Conservation (phyloP, 331 rosid genomes). For the Quercus lobata region DNA sequence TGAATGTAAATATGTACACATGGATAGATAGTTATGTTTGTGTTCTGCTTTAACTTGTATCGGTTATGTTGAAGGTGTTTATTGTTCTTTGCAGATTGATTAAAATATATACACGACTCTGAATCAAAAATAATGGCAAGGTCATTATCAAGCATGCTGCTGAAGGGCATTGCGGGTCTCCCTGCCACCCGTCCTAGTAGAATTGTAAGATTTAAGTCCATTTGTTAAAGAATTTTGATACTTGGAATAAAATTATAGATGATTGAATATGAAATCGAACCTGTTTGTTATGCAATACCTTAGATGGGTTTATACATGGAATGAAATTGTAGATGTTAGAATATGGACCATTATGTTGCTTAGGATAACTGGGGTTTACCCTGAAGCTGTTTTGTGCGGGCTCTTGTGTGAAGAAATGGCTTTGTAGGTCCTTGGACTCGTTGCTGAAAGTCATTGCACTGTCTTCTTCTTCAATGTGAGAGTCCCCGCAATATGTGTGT, state of each 20-base stretch:
- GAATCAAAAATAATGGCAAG: slow-evolving; percentile 26
- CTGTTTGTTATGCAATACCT: not conserved
- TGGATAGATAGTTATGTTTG: no score
- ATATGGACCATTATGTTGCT: not conserved
- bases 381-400: no score
- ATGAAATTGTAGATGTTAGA: not conserved
- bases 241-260: no score
- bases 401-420: not conserved
- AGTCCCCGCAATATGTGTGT: no score
- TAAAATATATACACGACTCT: not conserved
- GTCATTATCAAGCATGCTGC: slow-evolving; percentile 34
- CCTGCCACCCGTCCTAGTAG: slow-evolving; percentile 28
- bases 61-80: not conserved
- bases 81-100: not conserved
- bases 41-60: no score
- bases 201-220: slow-evolving; percentile 28
- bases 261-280: no score
- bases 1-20: no score
- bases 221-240: not conserved
- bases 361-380: no score
- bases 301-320: not conserved
- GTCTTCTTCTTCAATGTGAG: not conserved
- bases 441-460: not conserved
- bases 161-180: slow-evolving; percentile 34
- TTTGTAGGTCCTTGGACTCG: not conserved